These are phyloP conservation scores for Exophiala spinifera DNA, from an alignment of 2,329 filamentous ascomycete genomes.

Conservation along the genomic window DNA sequence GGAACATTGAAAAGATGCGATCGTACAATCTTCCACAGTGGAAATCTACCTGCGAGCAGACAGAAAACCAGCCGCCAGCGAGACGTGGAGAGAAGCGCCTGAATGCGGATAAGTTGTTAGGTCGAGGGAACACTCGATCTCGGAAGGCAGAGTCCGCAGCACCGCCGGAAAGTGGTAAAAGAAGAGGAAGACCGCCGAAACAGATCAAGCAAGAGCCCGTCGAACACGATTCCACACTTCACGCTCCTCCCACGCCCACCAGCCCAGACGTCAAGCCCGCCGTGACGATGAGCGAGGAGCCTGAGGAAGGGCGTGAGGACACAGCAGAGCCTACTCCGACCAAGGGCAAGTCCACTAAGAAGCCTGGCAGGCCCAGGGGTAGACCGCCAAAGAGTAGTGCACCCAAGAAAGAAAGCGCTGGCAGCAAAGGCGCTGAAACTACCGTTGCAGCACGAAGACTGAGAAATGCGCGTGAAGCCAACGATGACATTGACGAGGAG, in stretches of 20 bases:
- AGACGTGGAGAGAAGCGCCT: conserved; percentile 63
- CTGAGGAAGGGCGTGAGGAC: conserved; percentile 29
- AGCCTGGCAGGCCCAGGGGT: conserved; percentile 42
- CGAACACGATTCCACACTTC: conserved; percentile 39
- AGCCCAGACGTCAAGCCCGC: conserved; percentile 45
- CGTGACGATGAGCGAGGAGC: conserved; percentile 35
- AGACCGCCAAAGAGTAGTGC: conserved; percentile 21
- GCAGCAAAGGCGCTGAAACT: conserved; percentile 54
- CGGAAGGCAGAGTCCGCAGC: conserved; percentile 42
- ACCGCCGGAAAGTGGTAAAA: conserved; percentile 39
- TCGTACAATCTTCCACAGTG: conserved; percentile 97
- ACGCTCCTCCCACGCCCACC: conserved; percentile 53
- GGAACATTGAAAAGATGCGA: conserved; percentile 93
- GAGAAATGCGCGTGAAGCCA: conserved; percentile 72
- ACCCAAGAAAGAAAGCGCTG: conserved; percentile 56
- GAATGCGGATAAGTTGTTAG: conserved; percentile 30
- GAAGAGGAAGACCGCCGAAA: conserved; percentile 40
- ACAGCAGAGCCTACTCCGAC: conserved; percentile 29
- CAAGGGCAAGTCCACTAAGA: conserved; percentile 40
- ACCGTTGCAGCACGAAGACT: conserved; percentile 85
- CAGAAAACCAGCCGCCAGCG: conserved; percentile 91
- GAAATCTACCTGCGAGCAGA: conserved; percentile 89
- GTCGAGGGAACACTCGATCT: conserved; percentile 37
- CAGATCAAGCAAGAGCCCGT: conserved; percentile 39
- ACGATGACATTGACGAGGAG: conserved; percentile 79